A percentile compares a stretch with the other conserved stretches of the same genome.
These are phyloP conservation scores for Mariannaea sp. DNA, from an alignment of 2,329 filamentous ascomycete genomes.

Conservation along the genomic window DNA sequence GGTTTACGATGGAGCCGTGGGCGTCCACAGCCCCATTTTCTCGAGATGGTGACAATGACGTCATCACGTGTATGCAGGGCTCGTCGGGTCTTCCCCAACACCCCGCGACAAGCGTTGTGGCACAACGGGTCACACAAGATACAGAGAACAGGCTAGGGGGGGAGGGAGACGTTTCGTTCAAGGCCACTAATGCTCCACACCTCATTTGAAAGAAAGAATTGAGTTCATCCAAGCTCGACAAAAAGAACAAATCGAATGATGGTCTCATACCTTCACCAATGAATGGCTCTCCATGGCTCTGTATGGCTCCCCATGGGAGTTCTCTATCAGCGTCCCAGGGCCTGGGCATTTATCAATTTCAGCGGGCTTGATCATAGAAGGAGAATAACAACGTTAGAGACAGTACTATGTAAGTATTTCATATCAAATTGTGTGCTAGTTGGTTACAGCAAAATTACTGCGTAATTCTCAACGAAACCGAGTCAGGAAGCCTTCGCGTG, in stretches of 20 bases:
- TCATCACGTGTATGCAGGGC: slow-evolving; percentile 11
- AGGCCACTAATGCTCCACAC: slow-evolving; percentile 1
- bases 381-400: no score
- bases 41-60: slow-evolving; percentile 10
- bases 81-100: slow-evolving; percentile 2
- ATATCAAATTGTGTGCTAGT: no score
- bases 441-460: no score
- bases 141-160: no score
- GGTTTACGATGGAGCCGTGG: neutral
- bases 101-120: slow-evolving; percentile 5
- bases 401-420: no score
- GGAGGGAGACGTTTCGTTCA: neutral
- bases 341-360: no score
- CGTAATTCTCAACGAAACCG: no score
- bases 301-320: no score
- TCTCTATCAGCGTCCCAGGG: no score
- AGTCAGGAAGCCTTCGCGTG: slow-evolving; percentile 13
- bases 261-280: slow-evolving; percentile 1
- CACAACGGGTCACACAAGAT: no score
- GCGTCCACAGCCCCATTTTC: slow-evolving; percentile 1
- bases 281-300: neutral
- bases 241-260: neutral
- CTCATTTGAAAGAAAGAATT: neutral
- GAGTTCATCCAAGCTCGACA: neutral
- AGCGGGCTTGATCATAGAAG: no score